Conservation (phyloP, 2,329 filamentous ascomycete genomes). For the Metarhizium album region DNA sequence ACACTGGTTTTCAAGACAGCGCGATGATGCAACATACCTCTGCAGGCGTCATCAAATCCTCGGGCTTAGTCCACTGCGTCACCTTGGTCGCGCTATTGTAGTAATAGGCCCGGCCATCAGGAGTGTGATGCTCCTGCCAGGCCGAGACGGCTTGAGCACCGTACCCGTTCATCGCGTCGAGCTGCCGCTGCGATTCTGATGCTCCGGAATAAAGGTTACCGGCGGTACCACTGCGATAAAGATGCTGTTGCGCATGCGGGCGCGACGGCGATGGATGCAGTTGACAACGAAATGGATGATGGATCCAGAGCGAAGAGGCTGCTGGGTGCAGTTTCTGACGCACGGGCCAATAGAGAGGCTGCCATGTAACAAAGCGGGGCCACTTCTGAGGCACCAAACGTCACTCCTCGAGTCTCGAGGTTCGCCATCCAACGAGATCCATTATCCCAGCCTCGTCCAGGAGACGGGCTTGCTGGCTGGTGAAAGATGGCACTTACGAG, state of each 20-base stretch:
- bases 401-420: too few relatives aligned
- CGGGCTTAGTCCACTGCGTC: slow-evolving; percentile 91
- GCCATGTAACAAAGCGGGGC: slow-evolving; percentile 1
- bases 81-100: slow-evolving; percentile 78
- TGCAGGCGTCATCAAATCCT: slow-evolving; percentile 72
- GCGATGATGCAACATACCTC: slow-evolving; percentile 48
- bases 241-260: neutral
- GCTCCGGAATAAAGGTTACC: neutral
- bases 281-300: neutral
- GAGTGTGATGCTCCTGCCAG: slow-evolving; percentile 75
- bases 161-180: slow-evolving; percentile 48
- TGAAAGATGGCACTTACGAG: neutral
- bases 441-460: neutral
- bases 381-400: neutral
- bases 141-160: slow-evolving; percentile 38
- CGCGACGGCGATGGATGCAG: neutral
- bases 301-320: neutral
- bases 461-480: neutral
- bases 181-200: slow-evolving; percentile 1
- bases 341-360: neutral
- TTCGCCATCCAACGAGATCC: neutral
- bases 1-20: neutral
- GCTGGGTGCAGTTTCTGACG: neutral
- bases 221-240: neutral
- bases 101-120: slow-evolving; percentile 81